Evolutionary conservation across 2,329 filamentous ascomycete species (phyloP).

Genomic region (Xylogone sp.): DNA sequence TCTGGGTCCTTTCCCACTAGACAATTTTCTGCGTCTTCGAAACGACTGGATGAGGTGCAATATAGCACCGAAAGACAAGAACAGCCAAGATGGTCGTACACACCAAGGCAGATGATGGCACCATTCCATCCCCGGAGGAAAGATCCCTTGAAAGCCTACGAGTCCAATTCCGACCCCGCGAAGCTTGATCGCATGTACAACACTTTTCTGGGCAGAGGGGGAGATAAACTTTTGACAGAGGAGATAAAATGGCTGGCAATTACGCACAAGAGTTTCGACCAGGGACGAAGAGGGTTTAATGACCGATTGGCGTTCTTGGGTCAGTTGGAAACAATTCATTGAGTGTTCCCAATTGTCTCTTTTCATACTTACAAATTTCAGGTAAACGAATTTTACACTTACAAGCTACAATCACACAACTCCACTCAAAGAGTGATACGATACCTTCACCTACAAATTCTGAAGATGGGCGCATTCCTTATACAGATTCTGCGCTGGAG

Average conservation of each 20-base stretch:
- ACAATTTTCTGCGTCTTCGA: constrained; percentile 21
- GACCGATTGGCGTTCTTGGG: constrained; percentile 87
- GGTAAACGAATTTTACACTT: constrained; percentile 57
- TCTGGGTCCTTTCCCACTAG: constrained; percentile 13
- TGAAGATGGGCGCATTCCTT: constrained; percentile 54
- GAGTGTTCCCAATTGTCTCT: background rate
- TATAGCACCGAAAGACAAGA: constrained; percentile 29
- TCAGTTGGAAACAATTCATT: constrained; percentile 37
- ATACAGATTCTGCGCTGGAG: constrained; percentile 65
- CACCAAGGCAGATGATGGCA: constrained; percentile 66
- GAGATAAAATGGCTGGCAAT: constrained; percentile 96
- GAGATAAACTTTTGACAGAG: constrained; percentile 72
- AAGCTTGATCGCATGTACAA: constrained; percentile 75
- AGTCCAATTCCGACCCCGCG: constrained; percentile 71
- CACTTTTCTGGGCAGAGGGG: constrained; percentile 68
- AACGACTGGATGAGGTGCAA: constrained; percentile 24
- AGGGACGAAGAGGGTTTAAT: constrained; percentile 91
- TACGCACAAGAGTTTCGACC: constrained; percentile 98
- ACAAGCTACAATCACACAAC: constrained; percentile 60
- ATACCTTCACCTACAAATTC: constrained; percentile 36
- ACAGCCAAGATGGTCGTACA: constrained; percentile 66
- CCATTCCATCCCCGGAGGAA: constrained; percentile 59
- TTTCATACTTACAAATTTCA: constrained; percentile 26
- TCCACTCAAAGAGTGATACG: constrained; percentile 37
- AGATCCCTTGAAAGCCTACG: constrained; percentile 52